A percentile compares a stretch with the other conserved stretches of the same genome.
These are phyloP conservation scores for Lolium rigidum DNA, from an alignment of 176 grass and related monocot species.

Conservation along the genomic window DNA sequence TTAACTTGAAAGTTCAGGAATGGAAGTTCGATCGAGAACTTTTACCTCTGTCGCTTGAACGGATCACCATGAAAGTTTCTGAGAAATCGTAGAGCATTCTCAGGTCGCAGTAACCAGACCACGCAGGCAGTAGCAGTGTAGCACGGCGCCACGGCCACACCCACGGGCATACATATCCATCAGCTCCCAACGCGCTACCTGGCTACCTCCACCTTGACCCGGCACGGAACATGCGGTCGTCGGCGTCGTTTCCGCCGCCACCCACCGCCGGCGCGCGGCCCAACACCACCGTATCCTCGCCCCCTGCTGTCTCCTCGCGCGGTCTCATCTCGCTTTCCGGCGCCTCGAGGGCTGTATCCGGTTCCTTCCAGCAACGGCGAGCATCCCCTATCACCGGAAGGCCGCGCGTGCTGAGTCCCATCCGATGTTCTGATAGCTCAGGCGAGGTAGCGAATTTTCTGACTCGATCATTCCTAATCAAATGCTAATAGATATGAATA, in stretches of 20 bases:
- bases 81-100: neutral
- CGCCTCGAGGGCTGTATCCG: conserved; percentile 37
- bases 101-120: neutral
- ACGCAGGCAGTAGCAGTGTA: neutral
- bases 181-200: neutral
- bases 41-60: neutral
- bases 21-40: neutral
- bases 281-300: neutral
- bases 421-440: conserved; percentile 39
- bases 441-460: conserved; percentile 23
- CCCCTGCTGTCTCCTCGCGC: neutral
- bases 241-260: neutral
- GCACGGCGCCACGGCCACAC: neutral
- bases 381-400: neutral
- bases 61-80: neutral
- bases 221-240: conserved; percentile 22
- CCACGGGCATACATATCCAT: conserved; percentile 1
- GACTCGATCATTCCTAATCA: neutral
- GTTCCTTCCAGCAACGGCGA: conserved; percentile 7
- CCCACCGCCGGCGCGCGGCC: neutral
- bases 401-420: neutral
- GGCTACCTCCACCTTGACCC: neutral
- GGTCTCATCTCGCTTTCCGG: neutral
- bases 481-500: neutral
- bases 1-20: neutral